phyloP scores from a whole-genome alignment of 139 green algal genomes.

The Ettlia oleoabundans region DNA sequence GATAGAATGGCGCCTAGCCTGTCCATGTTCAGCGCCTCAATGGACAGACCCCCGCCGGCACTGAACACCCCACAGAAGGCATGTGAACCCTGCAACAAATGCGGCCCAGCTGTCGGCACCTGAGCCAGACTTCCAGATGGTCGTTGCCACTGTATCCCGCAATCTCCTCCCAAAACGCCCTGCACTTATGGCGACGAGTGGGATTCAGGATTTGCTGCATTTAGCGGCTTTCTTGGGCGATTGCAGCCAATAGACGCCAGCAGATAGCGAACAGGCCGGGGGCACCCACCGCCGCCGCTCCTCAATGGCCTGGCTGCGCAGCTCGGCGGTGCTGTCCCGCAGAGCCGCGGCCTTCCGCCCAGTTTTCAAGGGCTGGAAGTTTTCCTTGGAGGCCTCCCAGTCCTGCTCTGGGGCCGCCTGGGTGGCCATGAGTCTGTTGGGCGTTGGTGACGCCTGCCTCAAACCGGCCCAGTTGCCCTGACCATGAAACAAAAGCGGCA shows the following conservation, averaged over 20 bases:
- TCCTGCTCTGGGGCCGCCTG: conserved; percentile 32
- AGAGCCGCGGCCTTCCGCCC: conserved; percentile 66
- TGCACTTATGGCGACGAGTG: conserved; percentile 19
- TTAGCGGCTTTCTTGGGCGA: not conserved
- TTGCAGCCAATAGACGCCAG: not conserved
- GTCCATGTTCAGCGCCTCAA: too few species aligned
- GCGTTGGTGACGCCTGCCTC: not conserved
- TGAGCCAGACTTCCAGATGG: conserved; percentile 80
- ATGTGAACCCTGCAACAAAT: not conserved
- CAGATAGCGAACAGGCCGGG: not conserved
- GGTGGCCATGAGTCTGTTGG: not conserved
- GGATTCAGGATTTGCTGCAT: not conserved
- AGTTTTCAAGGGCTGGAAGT: conserved; percentile 78
- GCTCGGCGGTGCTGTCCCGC: conserved; percentile 33
- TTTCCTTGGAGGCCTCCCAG: conserved; percentile 91
- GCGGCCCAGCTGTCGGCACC: conserved; percentile 49
- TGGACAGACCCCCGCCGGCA: too few species aligned
- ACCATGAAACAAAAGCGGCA: too few species aligned
- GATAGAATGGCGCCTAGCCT: too few species aligned
- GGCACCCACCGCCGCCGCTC: conserved; percentile 34
- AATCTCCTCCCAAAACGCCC: conserved; percentile 68
- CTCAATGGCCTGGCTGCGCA: conserved; percentile 30
- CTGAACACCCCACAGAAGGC: too few species aligned
- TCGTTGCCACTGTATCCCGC: conserved; percentile 76
- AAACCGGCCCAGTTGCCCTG: not conserved